Percentiles rank a stretch among this genome's conserved stretches.
Conservation (phyloP, 2,329 filamentous ascomycete species). For the Lasiodiplodia hormozganensis region DNA sequence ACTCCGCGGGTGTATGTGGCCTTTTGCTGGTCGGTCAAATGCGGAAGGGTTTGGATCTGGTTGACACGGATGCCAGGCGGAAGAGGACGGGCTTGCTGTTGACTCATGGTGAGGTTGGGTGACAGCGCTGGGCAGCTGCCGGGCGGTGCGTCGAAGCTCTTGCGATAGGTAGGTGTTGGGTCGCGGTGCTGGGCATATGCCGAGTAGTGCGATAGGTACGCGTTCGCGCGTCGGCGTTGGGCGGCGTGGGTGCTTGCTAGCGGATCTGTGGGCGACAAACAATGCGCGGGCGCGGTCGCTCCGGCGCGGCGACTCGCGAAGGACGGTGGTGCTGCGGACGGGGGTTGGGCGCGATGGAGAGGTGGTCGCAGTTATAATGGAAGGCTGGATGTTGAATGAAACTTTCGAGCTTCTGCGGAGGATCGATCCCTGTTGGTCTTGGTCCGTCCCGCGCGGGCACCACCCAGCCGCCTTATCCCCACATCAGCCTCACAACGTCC, state of each 20-base stretch:
- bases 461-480: neutral
- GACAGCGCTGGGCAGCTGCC: neutral
- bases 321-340: neutral
- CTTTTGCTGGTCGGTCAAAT: conserved; percentile 61
- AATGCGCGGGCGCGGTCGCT: neutral
- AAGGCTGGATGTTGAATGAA: conserved; percentile 28
- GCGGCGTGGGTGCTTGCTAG: neutral
- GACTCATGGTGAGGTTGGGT: conserved; percentile 14
- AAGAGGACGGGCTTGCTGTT: conserved; percentile 8
- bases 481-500: neutral
- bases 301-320: neutral
- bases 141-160: neutral
- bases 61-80: conserved; percentile 55
- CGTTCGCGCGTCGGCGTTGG: conserved; percentile 14
- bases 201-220: neutral
- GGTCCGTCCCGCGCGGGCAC: neutral
- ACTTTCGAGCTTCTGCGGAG: conserved; percentile 28
- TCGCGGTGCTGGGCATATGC: neutral
- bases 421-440: conserved; percentile 13
- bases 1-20: conserved; percentile 62
- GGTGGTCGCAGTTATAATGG: neutral
- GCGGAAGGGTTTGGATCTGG: conserved; percentile 59
- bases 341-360: neutral
- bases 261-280: neutral
- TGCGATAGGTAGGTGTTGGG: neutral